A percentile compares a stretch with the other conserved stretches of the same genome.
Conservation (phyloP, 768 basidiomycete species). For the Galerina marginata region DNA sequence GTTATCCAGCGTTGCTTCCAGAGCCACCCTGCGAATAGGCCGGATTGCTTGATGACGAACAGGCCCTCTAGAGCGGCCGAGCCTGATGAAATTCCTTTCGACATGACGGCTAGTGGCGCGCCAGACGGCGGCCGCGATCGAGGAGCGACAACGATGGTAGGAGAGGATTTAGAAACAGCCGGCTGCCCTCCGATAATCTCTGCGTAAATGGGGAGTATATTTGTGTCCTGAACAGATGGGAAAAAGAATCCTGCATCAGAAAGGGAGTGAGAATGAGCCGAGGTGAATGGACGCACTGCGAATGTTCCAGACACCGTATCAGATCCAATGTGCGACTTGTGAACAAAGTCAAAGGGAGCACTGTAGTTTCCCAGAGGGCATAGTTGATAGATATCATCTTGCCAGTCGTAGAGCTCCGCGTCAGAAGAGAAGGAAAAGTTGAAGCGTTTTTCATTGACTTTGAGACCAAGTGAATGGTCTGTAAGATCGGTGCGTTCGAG, state of each 20-base stretch:
- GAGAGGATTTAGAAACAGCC: slow-evolving; percentile 10
- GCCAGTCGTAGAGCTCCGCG: slow-evolving; percentile 50
- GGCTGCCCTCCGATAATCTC: slow-evolving; percentile 29
- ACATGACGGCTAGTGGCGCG: slow-evolving; percentile 17
- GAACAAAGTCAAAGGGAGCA: slow-evolving; percentile 43
- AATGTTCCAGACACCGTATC: slow-evolving; percentile 36
- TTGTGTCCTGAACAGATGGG: slow-evolving; percentile 25
- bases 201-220: slow-evolving; percentile 31
- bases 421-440: slow-evolving; percentile 44
- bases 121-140: slow-evolving; percentile 26
- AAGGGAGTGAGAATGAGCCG: neutral
- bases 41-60: slow-evolving; percentile 78
- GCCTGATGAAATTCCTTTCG: slow-evolving; percentile 17
- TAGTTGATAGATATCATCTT: slow-evolving; percentile 48
- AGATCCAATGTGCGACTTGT: slow-evolving; percentile 45
- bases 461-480: slow-evolving; percentile 41
- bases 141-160: slow-evolving; percentile 18
- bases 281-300: slow-evolving; percentile 27
- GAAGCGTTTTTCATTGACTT: slow-evolving; percentile 36
- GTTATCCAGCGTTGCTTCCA: slow-evolving; percentile 82
- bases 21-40: slow-evolving; percentile 69
- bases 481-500: slow-evolving; percentile 45
- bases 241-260: slow-evolving; percentile 6
- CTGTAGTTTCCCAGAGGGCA: slow-evolving; percentile 42
- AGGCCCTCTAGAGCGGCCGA: slow-evolving; percentile 55